phyloP scores from a whole-genome alignment of 371 early-diverging fungal genomes.

The Mortierella sp. region DNA sequence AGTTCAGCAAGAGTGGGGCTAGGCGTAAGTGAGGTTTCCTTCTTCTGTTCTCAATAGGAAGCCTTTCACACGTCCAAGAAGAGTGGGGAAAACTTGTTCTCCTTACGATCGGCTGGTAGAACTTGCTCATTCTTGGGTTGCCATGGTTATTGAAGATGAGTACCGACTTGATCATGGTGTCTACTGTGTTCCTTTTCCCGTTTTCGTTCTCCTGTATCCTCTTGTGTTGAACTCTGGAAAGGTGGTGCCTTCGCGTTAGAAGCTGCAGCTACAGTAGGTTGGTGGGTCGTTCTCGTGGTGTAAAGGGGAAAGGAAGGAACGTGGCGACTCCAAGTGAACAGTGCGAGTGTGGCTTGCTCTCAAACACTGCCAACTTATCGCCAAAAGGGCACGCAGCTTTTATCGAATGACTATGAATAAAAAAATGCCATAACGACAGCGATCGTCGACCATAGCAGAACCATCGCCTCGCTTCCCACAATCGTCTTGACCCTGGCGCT shows the following conservation, averaged over 20 bases:
- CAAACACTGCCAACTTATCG: no score
- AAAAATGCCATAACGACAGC: slow-evolving; percentile 7
- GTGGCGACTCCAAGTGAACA: no score
- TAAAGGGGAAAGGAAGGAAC: no score
- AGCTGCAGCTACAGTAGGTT: no score
- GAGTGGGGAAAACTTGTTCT: no score
- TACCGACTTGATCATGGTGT: slow-evolving; percentile 88
- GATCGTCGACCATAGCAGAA: slow-evolving; percentile 10
- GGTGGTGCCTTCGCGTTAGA: no score
- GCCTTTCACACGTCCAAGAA: no score
- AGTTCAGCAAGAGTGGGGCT: background rate
- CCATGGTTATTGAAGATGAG: slow-evolving; percentile 97
- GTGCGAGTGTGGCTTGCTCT: background rate
- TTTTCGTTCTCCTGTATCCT: background rate
- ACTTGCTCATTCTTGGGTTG: slow-evolving; percentile 91
- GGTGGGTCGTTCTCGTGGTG: no score
- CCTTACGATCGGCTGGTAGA: slow-evolving; percentile 89
- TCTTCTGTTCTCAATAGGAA: no score
- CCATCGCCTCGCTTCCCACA: background rate
- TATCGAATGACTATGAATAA: slow-evolving; percentile 8
- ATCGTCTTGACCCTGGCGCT: background rate
- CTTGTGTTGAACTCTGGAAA: background rate
- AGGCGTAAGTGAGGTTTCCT: background rate
- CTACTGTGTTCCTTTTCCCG: background rate
- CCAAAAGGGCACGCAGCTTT: no score